Conservation (phyloP, 805 yeast species). For the Wickerhamomyces xylosicus region DNA sequence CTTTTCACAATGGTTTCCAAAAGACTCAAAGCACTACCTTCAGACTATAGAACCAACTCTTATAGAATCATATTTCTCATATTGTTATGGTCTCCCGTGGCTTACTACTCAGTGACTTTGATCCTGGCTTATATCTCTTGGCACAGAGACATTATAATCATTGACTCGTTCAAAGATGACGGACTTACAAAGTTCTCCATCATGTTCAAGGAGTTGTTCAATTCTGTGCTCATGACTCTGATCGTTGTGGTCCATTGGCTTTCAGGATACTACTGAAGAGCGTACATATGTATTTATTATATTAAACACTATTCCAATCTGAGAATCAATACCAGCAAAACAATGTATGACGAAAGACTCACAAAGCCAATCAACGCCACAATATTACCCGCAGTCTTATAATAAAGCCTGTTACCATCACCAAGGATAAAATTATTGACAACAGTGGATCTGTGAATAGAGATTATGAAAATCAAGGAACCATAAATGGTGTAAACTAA, state of each 20-base stretch:
- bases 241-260: neutral
- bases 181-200: neutral
- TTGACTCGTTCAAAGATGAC: neutral
- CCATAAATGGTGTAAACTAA: conserved; percentile 58
- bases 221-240: neutral
- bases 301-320: conserved; percentile 21
- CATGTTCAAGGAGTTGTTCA: neutral
- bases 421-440: conserved; percentile 29
- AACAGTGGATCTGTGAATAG: conserved; percentile 22
- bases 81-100: neutral
- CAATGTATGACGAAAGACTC: conserved; percentile 40
- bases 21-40: neutral
- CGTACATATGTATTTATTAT: too few species aligned
- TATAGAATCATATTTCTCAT: neutral
- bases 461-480: conserved; percentile 28
- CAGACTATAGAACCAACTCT: neutral
- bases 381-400: conserved; percentile 50
- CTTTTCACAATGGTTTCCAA: neutral
- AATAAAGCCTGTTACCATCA: conserved; percentile 29
- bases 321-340: conserved; percentile 39
- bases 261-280: neutral
- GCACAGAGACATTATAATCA: neutral
- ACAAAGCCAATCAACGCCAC: conserved; percentile 41
- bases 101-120: neutral
- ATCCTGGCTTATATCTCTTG: neutral